Conservation (phyloP, 2,329 filamentous ascomycete genomes). For the Epichloe scottii region DNA sequence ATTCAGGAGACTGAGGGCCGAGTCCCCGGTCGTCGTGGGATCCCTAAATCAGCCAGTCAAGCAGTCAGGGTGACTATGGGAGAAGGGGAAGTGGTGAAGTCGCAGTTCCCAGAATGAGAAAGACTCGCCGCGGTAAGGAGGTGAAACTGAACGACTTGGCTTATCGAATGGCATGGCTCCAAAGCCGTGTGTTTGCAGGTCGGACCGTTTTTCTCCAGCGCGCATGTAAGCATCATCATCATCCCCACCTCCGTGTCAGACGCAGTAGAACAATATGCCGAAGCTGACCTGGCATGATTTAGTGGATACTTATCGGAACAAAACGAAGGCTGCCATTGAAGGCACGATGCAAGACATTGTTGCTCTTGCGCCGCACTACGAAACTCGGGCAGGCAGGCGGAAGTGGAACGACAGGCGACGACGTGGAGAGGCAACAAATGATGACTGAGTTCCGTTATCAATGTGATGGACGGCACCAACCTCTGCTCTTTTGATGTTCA, state of each 20-base stretch:
- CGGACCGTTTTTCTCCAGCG: slow-evolving; percentile 80
- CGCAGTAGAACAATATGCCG: no score
- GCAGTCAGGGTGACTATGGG: slow-evolving; percentile 49
- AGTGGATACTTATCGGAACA: slow-evolving; percentile 93
- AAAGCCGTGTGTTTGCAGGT: slow-evolving; percentile 81
- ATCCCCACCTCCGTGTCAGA: neutral
- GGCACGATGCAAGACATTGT: slow-evolving; percentile 63
- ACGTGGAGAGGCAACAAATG: slow-evolving; percentile 19
- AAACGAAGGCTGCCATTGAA: slow-evolving; percentile 74
- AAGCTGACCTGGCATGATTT: slow-evolving; percentile 1
- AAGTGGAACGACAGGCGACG: slow-evolving; percentile 50
- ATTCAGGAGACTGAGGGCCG: slow-evolving; percentile 39
- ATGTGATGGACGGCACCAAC: neutral
- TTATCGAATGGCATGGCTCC: slow-evolving; percentile 92
- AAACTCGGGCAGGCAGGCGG: slow-evolving; percentile 78
- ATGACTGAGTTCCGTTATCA: slow-evolving; percentile 12
- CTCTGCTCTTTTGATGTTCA: neutral
- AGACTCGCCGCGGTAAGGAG: slow-evolving; percentile 61
- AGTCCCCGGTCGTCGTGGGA: slow-evolving; percentile 22
- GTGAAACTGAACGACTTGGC: slow-evolving; percentile 87
- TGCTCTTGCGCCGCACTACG: slow-evolving; percentile 69
- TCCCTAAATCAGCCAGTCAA: slow-evolving; percentile 19
- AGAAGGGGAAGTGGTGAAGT: slow-evolving; percentile 63
- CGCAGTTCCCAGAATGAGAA: slow-evolving; percentile 61
- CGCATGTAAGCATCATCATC: slow-evolving; percentile 57